Conservation (phyloP, 2,329 filamentous ascomycete genomes). For the Botryotinia globosa region DNA sequence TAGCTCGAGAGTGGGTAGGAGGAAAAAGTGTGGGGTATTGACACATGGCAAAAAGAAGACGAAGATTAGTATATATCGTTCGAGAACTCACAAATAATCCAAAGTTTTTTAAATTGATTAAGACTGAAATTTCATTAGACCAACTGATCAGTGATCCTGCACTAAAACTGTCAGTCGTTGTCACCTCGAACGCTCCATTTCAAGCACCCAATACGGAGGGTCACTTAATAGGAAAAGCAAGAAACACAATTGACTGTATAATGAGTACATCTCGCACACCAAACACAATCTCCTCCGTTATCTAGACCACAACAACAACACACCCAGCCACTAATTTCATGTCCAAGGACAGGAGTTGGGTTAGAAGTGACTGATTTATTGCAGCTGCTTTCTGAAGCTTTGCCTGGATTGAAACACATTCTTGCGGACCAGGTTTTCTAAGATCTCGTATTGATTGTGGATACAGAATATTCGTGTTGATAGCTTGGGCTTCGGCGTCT, state of each 20-base stretch:
- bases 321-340: not conserved
- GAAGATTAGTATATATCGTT: not conserved
- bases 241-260: slow-evolving; percentile 1
- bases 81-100: not conserved
- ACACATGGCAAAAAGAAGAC: not conserved
- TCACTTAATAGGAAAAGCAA: slow-evolving; percentile 1
- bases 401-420: not conserved
- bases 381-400: not conserved
- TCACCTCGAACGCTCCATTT: not conserved
- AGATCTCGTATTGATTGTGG: not conserved
- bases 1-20: not conserved
- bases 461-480: not conserved
- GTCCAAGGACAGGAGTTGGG: not conserved
- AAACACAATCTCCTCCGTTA: not conserved
- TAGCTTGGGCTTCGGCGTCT: not conserved
- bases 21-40: not conserved
- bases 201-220: not conserved
- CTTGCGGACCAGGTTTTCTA: not conserved
- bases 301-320: slow-evolving; percentile 5
- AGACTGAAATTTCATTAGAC: not conserved
- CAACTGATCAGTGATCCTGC: not conserved
- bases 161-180: not conserved
- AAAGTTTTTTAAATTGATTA: not conserved
- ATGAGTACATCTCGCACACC: not conserved
- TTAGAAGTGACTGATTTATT: not conserved